These are phyloP conservation scores for Ligustrum vulgare DNA, from an alignment of 257 asterid species.

Conservation along the genomic window DNA sequence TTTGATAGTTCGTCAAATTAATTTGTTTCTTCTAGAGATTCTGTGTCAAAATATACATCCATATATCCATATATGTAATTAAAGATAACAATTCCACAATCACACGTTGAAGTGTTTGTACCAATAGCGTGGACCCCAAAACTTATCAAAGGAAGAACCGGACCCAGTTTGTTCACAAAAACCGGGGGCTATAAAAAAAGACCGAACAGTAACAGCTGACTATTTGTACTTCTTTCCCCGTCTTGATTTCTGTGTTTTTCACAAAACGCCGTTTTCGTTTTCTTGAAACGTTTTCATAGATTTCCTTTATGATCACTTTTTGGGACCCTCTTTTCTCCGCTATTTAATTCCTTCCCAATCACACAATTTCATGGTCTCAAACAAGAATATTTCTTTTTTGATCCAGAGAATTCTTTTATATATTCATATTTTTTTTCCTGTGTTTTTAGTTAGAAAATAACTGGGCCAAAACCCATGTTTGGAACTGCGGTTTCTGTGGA, in stretches of 20 bases:
- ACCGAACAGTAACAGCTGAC: background rate
- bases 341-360: background rate
- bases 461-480: conserved; percentile 20
- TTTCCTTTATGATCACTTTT: conserved; percentile 1
- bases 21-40: no score
- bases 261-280: background rate
- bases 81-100: background rate
- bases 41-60: no score
- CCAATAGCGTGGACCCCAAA: background rate
- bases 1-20: no score
- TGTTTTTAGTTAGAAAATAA: conserved; percentile 11
- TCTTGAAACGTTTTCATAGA: background rate
- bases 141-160: background rate
- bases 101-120: background rate
- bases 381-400: background rate
- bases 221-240: background rate
- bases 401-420: background rate
- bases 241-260: background rate
- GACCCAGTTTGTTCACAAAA: background rate
- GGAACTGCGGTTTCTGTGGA: background rate
- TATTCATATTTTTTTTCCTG: background rate
- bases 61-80: no score
- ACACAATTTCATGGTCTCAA: background rate
- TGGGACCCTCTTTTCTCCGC: background rate
- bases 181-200: background rate